Evolutionary conservation across 768 basidiomycete species (phyloP).

Genomic region (Obba rivulosa): DNA sequence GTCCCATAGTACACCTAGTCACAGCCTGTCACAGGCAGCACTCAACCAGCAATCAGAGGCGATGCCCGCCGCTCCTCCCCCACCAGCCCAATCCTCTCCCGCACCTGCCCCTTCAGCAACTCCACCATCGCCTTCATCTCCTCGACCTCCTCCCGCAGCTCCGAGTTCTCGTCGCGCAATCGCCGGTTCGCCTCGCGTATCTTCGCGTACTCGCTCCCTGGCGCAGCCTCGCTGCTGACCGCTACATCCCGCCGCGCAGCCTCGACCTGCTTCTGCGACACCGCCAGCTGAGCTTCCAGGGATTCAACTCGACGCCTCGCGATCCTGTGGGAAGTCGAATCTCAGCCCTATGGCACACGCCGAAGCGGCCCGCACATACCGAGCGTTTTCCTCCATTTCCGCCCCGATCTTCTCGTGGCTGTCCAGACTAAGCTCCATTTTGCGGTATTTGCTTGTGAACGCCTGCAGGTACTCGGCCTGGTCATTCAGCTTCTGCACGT

Average conservation of each 20-base stretch:
- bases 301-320: slow-evolving; percentile 58
- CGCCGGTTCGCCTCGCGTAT: slow-evolving; percentile 46
- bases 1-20: neutral
- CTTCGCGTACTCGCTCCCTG: slow-evolving; percentile 33
- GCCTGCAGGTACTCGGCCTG: slow-evolving; percentile 52
- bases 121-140: slow-evolving; percentile 72
- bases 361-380: slow-evolving; percentile 35
- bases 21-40: neutral
- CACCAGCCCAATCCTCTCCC: neutral
- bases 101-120: slow-evolving; percentile 40
- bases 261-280: slow-evolving; percentile 39
- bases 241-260: slow-evolving; percentile 20
- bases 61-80: neutral
- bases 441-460: slow-evolving; percentile 53
- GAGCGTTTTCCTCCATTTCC: slow-evolving; percentile 51
- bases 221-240: slow-evolving; percentile 4
- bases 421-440: slow-evolving; percentile 61
- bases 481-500: slow-evolving; percentile 66
- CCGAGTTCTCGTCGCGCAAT: slow-evolving; percentile 54
- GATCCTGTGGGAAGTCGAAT: slow-evolving; percentile 30
- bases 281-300: slow-evolving; percentile 50
- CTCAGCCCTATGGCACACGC: neutral
- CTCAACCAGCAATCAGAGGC: neutral
- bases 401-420: slow-evolving; percentile 49
- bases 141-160: slow-evolving; percentile 50